Conservation (phyloP, 495 filamentous ascomycete genomes). For the Aspergillus hancockii region DNA sequence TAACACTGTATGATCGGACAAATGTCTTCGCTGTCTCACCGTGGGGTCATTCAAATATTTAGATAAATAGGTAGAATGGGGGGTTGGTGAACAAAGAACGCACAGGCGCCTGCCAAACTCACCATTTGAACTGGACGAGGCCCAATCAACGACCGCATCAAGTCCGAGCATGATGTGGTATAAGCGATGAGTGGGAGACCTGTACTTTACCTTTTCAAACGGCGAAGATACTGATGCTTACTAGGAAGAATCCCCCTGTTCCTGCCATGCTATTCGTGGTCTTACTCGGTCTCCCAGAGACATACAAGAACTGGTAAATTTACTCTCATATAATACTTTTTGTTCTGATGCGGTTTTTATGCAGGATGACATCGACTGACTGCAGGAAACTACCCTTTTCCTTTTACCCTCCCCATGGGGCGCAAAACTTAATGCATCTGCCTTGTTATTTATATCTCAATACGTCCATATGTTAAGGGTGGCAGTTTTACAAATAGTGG, state of each 20-base stretch:
- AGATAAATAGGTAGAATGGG: background rate
- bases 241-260: too few species aligned
- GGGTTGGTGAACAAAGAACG: background rate
- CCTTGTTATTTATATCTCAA: background rate
- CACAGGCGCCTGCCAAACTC: background rate
- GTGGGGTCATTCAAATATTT: background rate
- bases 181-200: background rate
- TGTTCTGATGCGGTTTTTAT: background rate
- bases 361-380: slow-evolving; percentile 10
- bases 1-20: background rate
- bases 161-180: background rate
- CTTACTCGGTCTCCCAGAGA: background rate
- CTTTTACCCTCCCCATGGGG: background rate
- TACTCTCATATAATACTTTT: background rate
- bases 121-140: background rate
- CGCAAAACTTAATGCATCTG: background rate
- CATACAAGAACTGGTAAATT: background rate
- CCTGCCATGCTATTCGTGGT: background rate
- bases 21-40: background rate
- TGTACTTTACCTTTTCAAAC: background rate
- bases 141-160: background rate
- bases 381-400: background rate
- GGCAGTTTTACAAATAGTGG: background rate
- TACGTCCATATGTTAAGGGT: background rate
- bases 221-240: background rate